Evolutionary conservation across 2,329 filamentous ascomycete genomes (phyloP).

Genomic region (Xylaria sp.): DNA sequence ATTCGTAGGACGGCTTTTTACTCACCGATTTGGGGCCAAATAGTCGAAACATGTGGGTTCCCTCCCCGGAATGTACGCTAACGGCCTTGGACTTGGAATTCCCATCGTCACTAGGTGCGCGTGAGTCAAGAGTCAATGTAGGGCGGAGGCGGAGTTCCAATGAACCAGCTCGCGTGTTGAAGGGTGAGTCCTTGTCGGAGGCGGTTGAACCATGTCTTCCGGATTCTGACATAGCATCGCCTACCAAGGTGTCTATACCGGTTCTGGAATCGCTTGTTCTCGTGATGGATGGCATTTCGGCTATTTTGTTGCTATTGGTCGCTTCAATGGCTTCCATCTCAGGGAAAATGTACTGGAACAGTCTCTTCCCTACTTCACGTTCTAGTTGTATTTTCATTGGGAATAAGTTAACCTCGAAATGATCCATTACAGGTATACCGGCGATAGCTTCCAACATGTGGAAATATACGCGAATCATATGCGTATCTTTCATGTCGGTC

Average conservation of each 20-base stretch:
- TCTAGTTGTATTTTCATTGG: slow-evolving; percentile 94
- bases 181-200: slow-evolving; percentile 57
- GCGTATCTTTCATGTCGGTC: slow-evolving; percentile 65
- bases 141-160: slow-evolving; percentile 83
- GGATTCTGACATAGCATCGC: slow-evolving; percentile 46
- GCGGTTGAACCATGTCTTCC: slow-evolving; percentile 46
- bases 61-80: slow-evolving; percentile 55
- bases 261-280: slow-evolving; percentile 52
- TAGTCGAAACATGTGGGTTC: slow-evolving; percentile 56
- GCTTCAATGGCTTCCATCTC: slow-evolving; percentile 67
- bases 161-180: slow-evolving; percentile 70
- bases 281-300: slow-evolving; percentile 64
- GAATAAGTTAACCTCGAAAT: slow-evolving; percentile 93
- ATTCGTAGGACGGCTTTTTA: slow-evolving; percentile 64
- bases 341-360: slow-evolving; percentile 98
- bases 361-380: slow-evolving; percentile 85
- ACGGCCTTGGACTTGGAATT: slow-evolving; percentile 53
- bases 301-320: slow-evolving; percentile 51
- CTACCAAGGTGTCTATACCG: slow-evolving; percentile 54
- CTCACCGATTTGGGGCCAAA: slow-evolving; percentile 54
- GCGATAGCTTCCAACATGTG: slow-evolving; percentile 98
- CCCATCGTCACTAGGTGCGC: slow-evolving; percentile 37
- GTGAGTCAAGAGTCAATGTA: slow-evolving; percentile 69
- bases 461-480: slow-evolving; percentile 96
- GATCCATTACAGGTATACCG: slow-evolving; percentile 94